phyloP scores from a whole-genome alignment of 2,329 filamentous ascomycete genomes.

The Trichoderma brevicompactum region DNA sequence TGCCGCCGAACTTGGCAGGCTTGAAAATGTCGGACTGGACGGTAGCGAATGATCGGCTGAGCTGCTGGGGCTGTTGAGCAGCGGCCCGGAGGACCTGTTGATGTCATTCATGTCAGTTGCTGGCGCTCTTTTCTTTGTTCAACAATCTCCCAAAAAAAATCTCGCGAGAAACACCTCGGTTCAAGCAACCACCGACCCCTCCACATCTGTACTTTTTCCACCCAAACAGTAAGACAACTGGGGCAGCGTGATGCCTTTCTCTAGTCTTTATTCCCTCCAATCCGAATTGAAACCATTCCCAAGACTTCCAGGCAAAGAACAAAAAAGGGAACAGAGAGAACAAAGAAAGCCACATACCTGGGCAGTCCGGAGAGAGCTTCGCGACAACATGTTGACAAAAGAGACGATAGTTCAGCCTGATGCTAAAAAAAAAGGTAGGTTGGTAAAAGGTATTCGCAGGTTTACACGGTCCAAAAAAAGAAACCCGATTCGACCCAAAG shows the following conservation, averaged over 20 bases:
- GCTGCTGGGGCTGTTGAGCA: slow-evolving; percentile 50
- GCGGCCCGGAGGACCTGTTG: slow-evolving; percentile 58
- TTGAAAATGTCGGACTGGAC: slow-evolving; percentile 97
- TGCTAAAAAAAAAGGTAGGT: slow-evolving; percentile 2
- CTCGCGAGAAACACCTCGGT: slow-evolving; percentile 13
- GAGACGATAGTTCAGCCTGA: neutral
- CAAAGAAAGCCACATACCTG: slow-evolving; percentile 53
- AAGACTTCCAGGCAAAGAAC: neutral
- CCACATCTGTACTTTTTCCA: neutral
- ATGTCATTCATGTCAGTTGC: slow-evolving; percentile 35
- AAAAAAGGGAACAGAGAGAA: slow-evolving; percentile 26
- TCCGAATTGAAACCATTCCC: neutral
- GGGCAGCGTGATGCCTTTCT: neutral
- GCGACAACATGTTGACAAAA: slow-evolving; percentile 58
- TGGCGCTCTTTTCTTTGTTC: neutral
- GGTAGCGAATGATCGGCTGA: slow-evolving; percentile 70
- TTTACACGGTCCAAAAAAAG: slow-evolving; percentile 3
- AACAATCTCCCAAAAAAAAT: neutral
- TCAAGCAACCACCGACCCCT: slow-evolving; percentile 9
- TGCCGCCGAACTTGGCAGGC: slow-evolving; percentile 97
- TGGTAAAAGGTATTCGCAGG: slow-evolving; percentile 1
- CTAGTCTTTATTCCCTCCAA: neutral
- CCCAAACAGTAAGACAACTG: neutral
- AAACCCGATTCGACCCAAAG: slow-evolving; percentile 1
- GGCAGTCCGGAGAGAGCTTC: slow-evolving; percentile 59